Conservation (phyloP, 176 grass and related monocot genomes). For the Triticum dicoccoides region DNA sequence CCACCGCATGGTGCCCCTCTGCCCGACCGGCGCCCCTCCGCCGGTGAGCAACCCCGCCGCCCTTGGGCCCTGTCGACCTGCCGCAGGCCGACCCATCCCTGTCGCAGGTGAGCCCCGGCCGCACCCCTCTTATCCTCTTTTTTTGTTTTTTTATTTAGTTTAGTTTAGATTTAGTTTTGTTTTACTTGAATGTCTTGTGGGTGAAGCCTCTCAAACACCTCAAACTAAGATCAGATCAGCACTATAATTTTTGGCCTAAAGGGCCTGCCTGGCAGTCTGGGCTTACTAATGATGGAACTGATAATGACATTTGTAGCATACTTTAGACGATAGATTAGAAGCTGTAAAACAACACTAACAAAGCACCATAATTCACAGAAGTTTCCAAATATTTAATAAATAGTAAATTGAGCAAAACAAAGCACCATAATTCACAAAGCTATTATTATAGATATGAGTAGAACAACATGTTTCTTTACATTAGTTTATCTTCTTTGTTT, state of each 20-base stretch:
- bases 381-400: conserved; percentile 16
- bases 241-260: conserved; percentile 19
- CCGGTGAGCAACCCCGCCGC: too few relatives aligned
- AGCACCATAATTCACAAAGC: neutral
- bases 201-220: conserved; percentile 19
- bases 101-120: too few relatives aligned
- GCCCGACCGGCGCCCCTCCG: too few relatives aligned
- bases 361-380: too few relatives aligned
- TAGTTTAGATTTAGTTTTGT: too few relatives aligned
- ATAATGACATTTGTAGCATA: neutral
- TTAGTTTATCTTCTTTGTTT: neutral
- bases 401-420: neutral
- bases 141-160: too few relatives aligned
- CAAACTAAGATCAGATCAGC: conserved; percentile 16
- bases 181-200: conserved; percentile 8
- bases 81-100: too few relatives aligned
- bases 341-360: neutral
- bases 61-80: too few relatives aligned
- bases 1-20: too few relatives aligned
- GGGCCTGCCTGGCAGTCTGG: neutral
- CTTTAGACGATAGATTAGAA: neutral
- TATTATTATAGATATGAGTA: neutral
- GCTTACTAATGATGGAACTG: conserved; percentile 30
- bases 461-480: neutral
- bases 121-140: too few relatives aligned